A percentile compares a stretch with the other conserved stretches of the same genome.
These are phyloP conservation scores for Byssoonygena ceratinophila DNA, from an alignment of 2,329 filamentous ascomycete genomes.

Conservation along the genomic window DNA sequence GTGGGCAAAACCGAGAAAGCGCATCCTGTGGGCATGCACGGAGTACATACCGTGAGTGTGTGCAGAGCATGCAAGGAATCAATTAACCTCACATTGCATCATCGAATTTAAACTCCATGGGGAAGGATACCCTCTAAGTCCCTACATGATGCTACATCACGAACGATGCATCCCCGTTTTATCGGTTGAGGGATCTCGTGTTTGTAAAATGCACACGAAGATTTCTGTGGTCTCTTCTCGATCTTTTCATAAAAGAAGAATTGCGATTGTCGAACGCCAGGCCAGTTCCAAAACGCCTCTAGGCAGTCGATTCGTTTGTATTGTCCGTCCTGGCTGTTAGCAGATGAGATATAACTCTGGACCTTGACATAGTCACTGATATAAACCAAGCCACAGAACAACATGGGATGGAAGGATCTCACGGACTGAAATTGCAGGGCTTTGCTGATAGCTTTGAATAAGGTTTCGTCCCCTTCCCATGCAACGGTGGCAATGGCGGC, in stretches of 20 bases:
- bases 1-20: background rate
- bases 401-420: background rate
- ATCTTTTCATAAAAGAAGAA: too few species aligned
- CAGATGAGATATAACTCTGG: too few species aligned
- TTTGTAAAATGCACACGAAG: background rate
- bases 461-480: conserved; percentile 1
- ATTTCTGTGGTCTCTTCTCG: too few species aligned
- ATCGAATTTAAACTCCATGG: background rate
- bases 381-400: background rate
- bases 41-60: background rate
- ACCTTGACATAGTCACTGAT: too few species aligned
- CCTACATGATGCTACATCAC: conserved; percentile 1
- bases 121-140: background rate
- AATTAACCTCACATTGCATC: conserved; percentile 13
- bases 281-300: too few species aligned
- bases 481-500: conserved; percentile 6
- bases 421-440: background rate
- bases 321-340: too few species aligned
- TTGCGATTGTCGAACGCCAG: too few species aligned
- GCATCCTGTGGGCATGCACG: background rate
- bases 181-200: background rate
- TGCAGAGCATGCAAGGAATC: conserved; percentile 1
- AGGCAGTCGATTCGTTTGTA: too few species aligned
- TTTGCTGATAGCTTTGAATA: background rate
- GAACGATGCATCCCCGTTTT: conserved; percentile 3